These are phyloP conservation scores for Porphyrellus cyaneotinctus DNA, from an alignment of 768 basidiomycete species.

Conservation along the genomic window DNA sequence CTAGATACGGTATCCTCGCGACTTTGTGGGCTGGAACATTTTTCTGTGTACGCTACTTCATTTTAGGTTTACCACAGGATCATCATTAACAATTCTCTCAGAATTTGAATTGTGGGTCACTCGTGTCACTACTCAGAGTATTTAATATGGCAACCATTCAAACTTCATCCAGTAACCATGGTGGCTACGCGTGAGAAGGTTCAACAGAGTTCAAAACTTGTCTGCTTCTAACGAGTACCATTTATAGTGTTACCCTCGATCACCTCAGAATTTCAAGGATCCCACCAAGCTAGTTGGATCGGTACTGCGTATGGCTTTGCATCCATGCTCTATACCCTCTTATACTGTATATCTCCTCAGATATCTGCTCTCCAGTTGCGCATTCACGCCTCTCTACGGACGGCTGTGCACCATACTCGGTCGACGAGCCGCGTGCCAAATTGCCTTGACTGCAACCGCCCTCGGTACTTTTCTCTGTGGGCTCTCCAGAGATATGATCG, in stretches of 20 bases:
- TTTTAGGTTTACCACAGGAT: too few species aligned
- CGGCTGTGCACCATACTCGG: conserved; percentile 72
- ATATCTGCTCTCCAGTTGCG: conserved; percentile 72
- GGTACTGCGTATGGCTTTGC: conserved; percentile 21
- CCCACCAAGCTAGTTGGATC: conserved; percentile 26
- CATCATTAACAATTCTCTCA: background rate
- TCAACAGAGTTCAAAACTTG: too few species aligned
- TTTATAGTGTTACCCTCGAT: conserved; percentile 11
- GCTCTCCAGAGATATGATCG: conserved; percentile 60
- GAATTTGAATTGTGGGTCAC: conserved; percentile 16
- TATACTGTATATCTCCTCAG: background rate
- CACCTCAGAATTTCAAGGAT: conserved; percentile 22
- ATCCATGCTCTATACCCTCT: background rate
- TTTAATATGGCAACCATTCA: too few species aligned
- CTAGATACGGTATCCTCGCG: conserved; percentile 55
- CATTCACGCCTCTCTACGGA: conserved; percentile 78
- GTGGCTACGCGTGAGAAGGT: conserved; percentile 20
- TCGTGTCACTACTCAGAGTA: too few species aligned
- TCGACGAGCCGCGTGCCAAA: conserved; percentile 60
- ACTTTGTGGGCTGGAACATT: conserved; percentile 67
- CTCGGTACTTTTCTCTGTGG: conserved; percentile 65
- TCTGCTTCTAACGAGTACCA: background rate
- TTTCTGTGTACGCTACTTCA: conserved; percentile 46
- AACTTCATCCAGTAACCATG: conserved; percentile 15
- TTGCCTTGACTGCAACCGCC: conserved; percentile 54